Conservation (phyloP, 2,329 filamentous ascomycete genomes). For the Leptodontidium sp. region DNA sequence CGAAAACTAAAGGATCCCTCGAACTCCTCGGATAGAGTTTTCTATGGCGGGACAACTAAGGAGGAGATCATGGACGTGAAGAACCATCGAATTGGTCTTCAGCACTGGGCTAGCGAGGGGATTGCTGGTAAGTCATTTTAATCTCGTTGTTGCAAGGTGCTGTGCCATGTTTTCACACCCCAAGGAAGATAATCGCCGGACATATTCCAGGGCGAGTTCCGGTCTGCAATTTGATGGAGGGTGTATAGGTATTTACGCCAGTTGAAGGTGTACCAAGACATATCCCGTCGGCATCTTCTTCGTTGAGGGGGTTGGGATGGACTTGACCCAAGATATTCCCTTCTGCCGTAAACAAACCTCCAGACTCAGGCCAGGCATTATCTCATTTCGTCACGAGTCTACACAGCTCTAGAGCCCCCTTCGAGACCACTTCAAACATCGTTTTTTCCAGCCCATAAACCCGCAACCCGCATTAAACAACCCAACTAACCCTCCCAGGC, state of each 20-base stretch:
- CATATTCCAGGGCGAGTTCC: background rate
- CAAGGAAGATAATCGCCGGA: background rate
- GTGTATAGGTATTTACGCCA: no score
- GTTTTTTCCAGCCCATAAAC: background rate
- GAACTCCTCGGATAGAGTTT: slow-evolving; percentile 50
- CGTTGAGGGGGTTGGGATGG: no score
- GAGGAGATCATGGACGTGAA: slow-evolving; percentile 55
- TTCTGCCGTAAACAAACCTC: no score
- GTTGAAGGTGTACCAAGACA: no score
- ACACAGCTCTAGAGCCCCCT: background rate
- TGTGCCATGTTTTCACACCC: background rate
- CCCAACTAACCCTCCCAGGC: slow-evolving; percentile 45
- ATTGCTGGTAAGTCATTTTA: slow-evolving; percentile 49
- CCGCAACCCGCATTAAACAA: background rate
- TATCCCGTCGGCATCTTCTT: no score
- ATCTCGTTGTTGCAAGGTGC: background rate
- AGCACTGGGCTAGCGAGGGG: slow-evolving; percentile 57
- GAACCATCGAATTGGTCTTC: slow-evolving; percentile 56
- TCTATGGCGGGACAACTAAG: slow-evolving; percentile 57
- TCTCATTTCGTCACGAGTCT: no score
- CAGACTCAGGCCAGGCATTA: no score
- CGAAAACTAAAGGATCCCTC: slow-evolving; percentile 40
- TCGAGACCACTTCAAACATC: background rate
- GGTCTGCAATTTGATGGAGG: no score
- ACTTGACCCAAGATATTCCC: no score